phyloP scores from a whole-genome alignment of 169 alveolate species.

The Cryptosporidium sp. region DNA sequence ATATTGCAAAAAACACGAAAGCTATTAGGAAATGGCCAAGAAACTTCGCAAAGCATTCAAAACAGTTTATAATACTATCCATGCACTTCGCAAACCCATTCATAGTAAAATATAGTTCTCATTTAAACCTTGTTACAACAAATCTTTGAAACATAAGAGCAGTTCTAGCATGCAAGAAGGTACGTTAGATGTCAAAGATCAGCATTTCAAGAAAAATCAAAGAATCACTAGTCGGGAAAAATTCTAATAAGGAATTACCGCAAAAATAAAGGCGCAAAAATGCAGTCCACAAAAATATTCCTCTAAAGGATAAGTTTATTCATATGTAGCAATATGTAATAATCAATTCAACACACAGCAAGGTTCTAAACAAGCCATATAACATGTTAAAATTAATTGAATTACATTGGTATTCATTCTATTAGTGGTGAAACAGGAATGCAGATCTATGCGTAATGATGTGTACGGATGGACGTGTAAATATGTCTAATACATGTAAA shows the following conservation, averaged over 20 bases:
- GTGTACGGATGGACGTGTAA: slow-evolving; percentile 38
- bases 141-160: background rate
- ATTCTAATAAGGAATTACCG: background rate
- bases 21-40: slow-evolving; percentile 63
- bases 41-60: slow-evolving; percentile 53
- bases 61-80: slow-evolving; percentile 6
- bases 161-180: background rate
- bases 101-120: background rate
- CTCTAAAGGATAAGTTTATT: background rate
- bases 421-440: background rate
- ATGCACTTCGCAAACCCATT: slow-evolving; percentile 3
- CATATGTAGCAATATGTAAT: too few species aligned
- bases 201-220: background rate
- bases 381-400: background rate
- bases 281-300: background rate
- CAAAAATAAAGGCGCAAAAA: background rate
- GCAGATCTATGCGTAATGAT: slow-evolving; percentile 61
- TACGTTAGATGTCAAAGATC: background rate
- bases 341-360: background rate
- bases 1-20: slow-evolving; percentile 51
- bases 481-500: slow-evolving; percentile 46
- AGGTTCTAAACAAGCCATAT: background rate
- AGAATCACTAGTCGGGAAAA: background rate
- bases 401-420: background rate
- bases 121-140: background rate